These are phyloP conservation scores for Candida manassasensis DNA, from an alignment of 805 yeast genomes.

Conservation along the genomic window DNA sequence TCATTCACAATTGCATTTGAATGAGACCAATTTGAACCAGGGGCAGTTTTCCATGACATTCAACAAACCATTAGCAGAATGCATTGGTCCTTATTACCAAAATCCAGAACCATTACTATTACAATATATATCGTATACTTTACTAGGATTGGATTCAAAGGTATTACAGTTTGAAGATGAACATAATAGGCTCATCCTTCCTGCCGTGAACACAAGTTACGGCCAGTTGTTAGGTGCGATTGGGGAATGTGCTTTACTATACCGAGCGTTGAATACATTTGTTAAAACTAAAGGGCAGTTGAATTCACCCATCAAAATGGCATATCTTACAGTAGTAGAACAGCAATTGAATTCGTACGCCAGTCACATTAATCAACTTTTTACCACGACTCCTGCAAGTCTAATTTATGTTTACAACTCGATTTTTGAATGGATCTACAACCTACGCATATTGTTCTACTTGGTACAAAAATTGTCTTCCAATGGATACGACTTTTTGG, in stretches of 20 bases:
- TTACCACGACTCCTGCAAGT: slow-evolving; percentile 22
- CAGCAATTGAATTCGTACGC: slow-evolving; percentile 32
- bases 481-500: slow-evolving; percentile 50
- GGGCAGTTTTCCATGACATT: neutral
- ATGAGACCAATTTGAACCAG: slow-evolving; percentile 3
- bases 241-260: slow-evolving; percentile 71
- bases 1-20: neutral
- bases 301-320: slow-evolving; percentile 54
- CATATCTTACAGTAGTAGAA: slow-evolving; percentile 50
- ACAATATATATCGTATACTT: slow-evolving; percentile 45
- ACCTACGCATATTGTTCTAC: slow-evolving; percentile 52
- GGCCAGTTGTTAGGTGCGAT: slow-evolving; percentile 52
- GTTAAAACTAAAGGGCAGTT: slow-evolving; percentile 25
- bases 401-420: slow-evolving; percentile 34
- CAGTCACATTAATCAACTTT: slow-evolving; percentile 30
- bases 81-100: slow-evolving; percentile 27
- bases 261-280: slow-evolving; percentile 37
- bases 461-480: slow-evolving; percentile 31
- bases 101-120: slow-evolving; percentile 33
- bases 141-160: slow-evolving; percentile 60
- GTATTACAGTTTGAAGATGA: slow-evolving; percentile 41
- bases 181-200: slow-evolving; percentile 34
- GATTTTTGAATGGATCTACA: slow-evolving; percentile 48
- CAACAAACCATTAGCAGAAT: slow-evolving; percentile 1
- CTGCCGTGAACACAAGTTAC: slow-evolving; percentile 53